Evolutionary conservation across 352 stramenopile genomes (phyloP).

Genomic region (Phytophthora citrophthora): DNA sequence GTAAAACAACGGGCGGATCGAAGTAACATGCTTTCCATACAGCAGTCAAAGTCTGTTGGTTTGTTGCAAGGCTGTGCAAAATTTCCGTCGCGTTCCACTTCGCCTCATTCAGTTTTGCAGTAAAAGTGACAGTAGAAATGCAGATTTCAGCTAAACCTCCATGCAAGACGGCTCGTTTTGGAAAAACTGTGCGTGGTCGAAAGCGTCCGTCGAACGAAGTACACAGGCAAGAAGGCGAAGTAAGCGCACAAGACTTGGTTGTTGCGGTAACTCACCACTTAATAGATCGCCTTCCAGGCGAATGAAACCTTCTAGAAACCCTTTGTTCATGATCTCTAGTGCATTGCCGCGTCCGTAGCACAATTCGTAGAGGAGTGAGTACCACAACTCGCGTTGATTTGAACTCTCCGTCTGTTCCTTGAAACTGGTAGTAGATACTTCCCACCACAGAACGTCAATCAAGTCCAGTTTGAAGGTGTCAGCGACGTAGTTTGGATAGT

Average conservation of each 20-base stretch:
- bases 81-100: constrained; percentile 21
- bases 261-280: background rate
- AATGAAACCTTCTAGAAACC: constrained; percentile 21
- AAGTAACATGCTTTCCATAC: constrained; percentile 13
- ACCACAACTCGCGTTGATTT: constrained; percentile 16
- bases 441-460: constrained; percentile 22
- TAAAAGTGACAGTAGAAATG: constrained; percentile 1
- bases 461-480: constrained; percentile 12
- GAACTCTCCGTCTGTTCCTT: background rate
- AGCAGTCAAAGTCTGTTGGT: constrained; percentile 1
- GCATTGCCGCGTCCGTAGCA: constrained; percentile 9
- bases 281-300: background rate
- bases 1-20: background rate
- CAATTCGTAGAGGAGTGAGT: constrained; percentile 15
- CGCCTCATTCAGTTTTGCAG: background rate
- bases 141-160: constrained; percentile 13
- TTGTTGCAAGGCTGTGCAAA: constrained; percentile 5
- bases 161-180: constrained; percentile 1
- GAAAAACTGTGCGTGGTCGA: constrained; percentile 18
- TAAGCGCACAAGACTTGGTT: background rate
- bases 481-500: constrained; percentile 3
- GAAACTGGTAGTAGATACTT: background rate
- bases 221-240: constrained; percentile 13
- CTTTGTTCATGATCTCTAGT: constrained; percentile 15
- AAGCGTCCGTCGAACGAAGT: constrained; percentile 2